phyloP scores from a whole-genome alignment of 2,329 filamentous ascomycete genomes.

The Aureobasidium lini region DNA sequence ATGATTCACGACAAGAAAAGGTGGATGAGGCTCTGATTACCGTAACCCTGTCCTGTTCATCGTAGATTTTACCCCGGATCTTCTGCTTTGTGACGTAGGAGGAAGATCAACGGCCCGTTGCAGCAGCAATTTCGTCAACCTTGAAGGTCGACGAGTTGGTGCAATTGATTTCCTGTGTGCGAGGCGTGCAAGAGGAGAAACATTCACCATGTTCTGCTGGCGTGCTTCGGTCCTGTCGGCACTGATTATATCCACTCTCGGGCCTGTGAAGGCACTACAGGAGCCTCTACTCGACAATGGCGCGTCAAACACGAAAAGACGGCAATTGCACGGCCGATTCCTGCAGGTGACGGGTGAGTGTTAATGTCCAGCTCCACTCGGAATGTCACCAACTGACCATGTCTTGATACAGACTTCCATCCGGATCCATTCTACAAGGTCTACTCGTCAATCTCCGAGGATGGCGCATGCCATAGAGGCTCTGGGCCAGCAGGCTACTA shows the following conservation, averaged over 20 bases:
- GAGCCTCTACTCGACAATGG: conserved; percentile 13
- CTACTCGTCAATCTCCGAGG: conserved; percentile 62
- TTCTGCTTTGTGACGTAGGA: not conserved
- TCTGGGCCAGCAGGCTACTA: conserved; percentile 70
- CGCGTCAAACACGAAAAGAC: not conserved
- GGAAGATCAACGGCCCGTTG: conserved; percentile 4
- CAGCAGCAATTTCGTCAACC: not conserved
- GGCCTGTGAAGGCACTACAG: not conserved
- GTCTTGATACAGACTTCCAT: conserved; percentile 63
- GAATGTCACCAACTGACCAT: conserved; percentile 17
- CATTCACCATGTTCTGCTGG: conserved; percentile 2
- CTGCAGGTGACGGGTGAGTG: conserved; percentile 76
- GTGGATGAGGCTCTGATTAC: not conserved
- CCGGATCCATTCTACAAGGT: conserved; percentile 81
- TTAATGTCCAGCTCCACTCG: conserved; percentile 14
- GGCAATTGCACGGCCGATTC: conserved; percentile 57
- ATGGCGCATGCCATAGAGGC: conserved; percentile 70
- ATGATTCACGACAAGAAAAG: not conserved
- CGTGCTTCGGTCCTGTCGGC: not conserved
- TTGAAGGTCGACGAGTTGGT: not conserved
- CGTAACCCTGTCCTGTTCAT: not conserved
- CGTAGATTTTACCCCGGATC: not conserved
- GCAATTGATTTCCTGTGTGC: not conserved
- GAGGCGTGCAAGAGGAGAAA: not conserved
- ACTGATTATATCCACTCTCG: not conserved